Percentiles rank a stretch among this genome's conserved stretches.
Evolutionary conservation across 371 early-diverging fungal genomes (phyloP).

Genomic region (Lichtheimia ramosa): DNA sequence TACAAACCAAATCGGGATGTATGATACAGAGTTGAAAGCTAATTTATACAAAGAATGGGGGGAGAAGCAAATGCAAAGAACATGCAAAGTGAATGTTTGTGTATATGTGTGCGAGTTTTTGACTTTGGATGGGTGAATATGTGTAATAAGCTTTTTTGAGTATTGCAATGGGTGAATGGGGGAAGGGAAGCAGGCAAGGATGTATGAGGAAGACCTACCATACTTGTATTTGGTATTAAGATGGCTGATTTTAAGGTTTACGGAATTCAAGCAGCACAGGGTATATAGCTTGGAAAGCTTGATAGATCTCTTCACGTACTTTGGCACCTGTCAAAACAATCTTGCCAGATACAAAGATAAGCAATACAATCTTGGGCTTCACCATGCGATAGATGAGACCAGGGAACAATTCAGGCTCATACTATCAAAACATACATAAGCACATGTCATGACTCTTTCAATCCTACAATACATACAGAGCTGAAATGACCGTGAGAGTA

Average conservation of each 20-base stretch:
- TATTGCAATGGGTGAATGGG: neutral
- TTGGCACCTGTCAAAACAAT: conserved; percentile 99
- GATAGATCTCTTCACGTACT: conserved; percentile 99
- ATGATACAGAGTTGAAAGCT: conserved; percentile 15
- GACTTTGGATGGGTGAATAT: neutral
- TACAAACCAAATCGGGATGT: conserved; percentile 28
- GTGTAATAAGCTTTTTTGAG: neutral
- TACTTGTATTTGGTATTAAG: conserved; percentile 1
- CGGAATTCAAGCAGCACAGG: conserved; percentile 95
- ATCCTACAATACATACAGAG: conserved; percentile 67
- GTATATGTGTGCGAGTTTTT: neutral
- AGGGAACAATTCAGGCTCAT: conserved; percentile 99
- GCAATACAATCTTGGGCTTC: conserved; percentile 99
- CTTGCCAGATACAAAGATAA: conserved; percentile 99
- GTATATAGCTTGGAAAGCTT: conserved; percentile 99
- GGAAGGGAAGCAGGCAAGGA: neutral
- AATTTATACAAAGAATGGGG: conserved; percentile 4
- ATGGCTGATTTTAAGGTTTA: conserved; percentile 56
- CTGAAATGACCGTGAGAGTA: conserved; percentile 98
- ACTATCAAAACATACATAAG: conserved; percentile 51
- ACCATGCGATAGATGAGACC: conserved; percentile 99
- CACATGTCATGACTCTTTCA: neutral
- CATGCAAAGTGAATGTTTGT: neutral
- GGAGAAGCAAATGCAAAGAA: conserved; percentile 6
- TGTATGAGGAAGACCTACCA: neutral